These are phyloP conservation scores for Flaveria bidentis DNA, from an alignment of 129 eudicot species.

Conservation along the genomic window DNA sequence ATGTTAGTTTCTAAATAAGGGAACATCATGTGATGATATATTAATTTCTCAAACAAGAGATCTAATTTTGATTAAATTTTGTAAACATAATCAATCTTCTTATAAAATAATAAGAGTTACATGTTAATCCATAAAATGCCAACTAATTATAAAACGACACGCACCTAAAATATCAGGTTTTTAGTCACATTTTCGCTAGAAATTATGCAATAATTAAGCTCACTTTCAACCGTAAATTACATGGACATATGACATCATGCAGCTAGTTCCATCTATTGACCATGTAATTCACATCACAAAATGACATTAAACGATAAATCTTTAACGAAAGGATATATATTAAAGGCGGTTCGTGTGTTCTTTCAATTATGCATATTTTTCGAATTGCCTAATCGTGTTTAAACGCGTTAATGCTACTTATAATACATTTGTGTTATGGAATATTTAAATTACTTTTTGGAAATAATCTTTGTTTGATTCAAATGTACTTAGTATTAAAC, in stretches of 20 bases:
- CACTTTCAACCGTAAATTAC: too few species aligned
- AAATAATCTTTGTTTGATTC: not conserved
- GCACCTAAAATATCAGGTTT: not conserved
- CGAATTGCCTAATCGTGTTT: not conserved
- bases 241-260: not conserved
- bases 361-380: too few species aligned
- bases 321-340: too few species aligned
- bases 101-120: not conserved
- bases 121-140: not conserved
- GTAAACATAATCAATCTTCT: not conserved
- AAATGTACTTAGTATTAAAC: not conserved
- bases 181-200: not conserved
- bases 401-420: not conserved
- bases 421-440: not conserved
- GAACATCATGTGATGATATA: not conserved
- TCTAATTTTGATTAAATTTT: not conserved
- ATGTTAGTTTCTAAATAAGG: slow-evolving; percentile 1
- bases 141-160: not conserved
- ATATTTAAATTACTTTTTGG: not conserved
- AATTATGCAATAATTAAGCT: not conserved
- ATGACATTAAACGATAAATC: too few species aligned
- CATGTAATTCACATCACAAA: too few species aligned
- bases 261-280: too few species aligned
- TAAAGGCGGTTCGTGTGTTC: too few species aligned
- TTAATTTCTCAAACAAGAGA: not conserved